Base-by-base conservation (phyloP, 2,329 filamentous ascomycete species). In the Colletotrichum orbiculare region DNA sequence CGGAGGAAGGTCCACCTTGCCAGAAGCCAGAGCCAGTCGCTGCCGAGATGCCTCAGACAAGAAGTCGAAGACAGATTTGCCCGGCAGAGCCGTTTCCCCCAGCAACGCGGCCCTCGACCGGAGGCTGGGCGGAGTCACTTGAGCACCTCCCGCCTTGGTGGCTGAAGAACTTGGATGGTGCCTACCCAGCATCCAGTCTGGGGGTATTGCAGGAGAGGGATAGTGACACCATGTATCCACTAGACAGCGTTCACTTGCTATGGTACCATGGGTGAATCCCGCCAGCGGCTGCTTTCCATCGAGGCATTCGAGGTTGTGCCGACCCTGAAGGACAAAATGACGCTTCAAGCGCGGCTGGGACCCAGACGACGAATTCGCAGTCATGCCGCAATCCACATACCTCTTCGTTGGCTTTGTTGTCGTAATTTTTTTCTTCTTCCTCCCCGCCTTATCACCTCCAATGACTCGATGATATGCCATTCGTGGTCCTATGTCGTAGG, bases 11-110 rank as follows among this genome's bases (percentile, higher is more conserved):
- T 95, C 87, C 3, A 78, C 78, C 62, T 89, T 93, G 1, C 94
- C 94, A 2, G 93, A 93, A 1, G 89, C 89, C 10, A 87, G 84
- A 3, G 86, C 93, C 48, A 99, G 85, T 34, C 90, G 88, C 55
- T 95, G 90, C 67, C 96, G 89, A 4, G 92, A 88, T 39, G 91
- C 86, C 0, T 92, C 84, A 0, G 92, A 92, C 69, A 99, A 85
- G 76, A 92, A 99, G 77, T 98, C 94, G 75, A 98, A 99, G 3
- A 99, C 89, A 0, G 96, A 98, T 79, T 98, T 97, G 1, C 93
- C 93, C 0, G 94, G 94, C 0, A 98, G 81, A 41, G 88, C 86
- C 15, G 86, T 80, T 77, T 97, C 93, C 38, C 93, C 93, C 1
- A 97, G 83, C 35, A 60, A 59, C 39, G 88, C 88, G 11, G 94